Evolutionary conservation across 805 yeast genomes (phyloP).

Genomic region (Metschnikowia vanudenii): DNA sequence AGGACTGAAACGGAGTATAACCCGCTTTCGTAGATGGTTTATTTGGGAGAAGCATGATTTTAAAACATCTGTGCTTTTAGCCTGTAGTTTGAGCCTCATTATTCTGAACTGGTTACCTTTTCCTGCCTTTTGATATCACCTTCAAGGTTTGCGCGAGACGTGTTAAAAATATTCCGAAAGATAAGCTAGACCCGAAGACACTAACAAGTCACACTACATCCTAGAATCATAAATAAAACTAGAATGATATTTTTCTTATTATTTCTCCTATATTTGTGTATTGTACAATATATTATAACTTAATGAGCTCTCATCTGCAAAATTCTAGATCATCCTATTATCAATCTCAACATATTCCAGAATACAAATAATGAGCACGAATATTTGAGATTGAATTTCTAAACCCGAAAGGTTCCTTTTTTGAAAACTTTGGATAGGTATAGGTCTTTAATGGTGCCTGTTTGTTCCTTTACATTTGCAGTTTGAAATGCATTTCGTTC

Average conservation of each 20-base stretch:
- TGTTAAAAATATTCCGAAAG: not conserved
- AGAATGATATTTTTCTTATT: not conserved
- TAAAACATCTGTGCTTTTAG: conserved; percentile 27
- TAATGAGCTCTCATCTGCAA: not conserved
- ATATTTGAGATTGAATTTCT: too few relatives aligned
- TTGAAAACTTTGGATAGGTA: too few relatives aligned
- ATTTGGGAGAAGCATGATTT: conserved; percentile 48
- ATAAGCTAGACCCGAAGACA: not conserved
- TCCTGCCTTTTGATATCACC: not conserved
- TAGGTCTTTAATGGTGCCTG: not conserved
- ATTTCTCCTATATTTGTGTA: not conserved
- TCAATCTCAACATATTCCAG: not conserved
- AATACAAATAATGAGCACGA: too few relatives aligned
- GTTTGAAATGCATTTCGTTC: not conserved
- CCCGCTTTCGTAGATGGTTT: conserved; percentile 51
- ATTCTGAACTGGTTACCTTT: not conserved
- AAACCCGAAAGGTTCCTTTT: too few relatives aligned
- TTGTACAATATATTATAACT: not conserved
- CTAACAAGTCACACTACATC: too few relatives aligned
- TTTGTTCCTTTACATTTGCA: not conserved
- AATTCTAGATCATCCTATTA: not conserved
- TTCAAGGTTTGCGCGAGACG: not conserved
- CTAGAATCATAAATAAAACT: too few relatives aligned
- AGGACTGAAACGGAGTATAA: conserved; percentile 56
- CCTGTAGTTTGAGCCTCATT: conserved; percentile 28